Evolutionary conservation across 2,329 filamentous ascomycete genomes (phyloP).

Genomic region (Zopfia rhizophila): DNA sequence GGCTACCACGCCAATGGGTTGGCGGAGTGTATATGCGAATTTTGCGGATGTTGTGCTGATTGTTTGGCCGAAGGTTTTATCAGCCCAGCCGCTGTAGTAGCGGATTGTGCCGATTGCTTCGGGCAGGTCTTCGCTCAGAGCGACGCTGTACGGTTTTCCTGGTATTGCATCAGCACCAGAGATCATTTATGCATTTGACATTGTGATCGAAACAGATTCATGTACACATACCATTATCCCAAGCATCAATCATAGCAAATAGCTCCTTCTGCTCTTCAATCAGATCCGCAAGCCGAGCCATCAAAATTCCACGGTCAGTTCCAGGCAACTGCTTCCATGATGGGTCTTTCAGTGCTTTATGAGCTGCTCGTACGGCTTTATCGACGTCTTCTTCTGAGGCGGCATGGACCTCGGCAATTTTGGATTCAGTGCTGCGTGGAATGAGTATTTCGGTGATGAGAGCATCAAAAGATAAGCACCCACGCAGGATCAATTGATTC

Average conservation of each 20-base stretch:
- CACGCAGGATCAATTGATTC: constrained; percentile 47
- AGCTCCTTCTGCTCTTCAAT: constrained; percentile 37
- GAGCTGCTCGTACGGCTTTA: constrained; percentile 46
- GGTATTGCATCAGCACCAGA: too few species aligned
- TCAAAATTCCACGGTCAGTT: constrained; percentile 31
- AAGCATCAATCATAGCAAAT: constrained; percentile 56
- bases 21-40: constrained; percentile 77
- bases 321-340: constrained; percentile 31
- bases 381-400: constrained; percentile 48
- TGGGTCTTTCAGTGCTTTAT: constrained; percentile 30
- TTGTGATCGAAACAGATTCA: too few species aligned
- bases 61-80: constrained; percentile 78
- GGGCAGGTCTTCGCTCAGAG: constrained; percentile 68
- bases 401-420: constrained; percentile 44
- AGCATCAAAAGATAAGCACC: constrained; percentile 9
- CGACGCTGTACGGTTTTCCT: constrained; percentile 71
- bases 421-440: constrained; percentile 35
- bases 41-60: constrained; percentile 74
- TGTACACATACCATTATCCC: constrained; percentile 75
- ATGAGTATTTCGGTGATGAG: too few species aligned
- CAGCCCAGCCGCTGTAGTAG: constrained; percentile 80
- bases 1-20: constrained; percentile 64
- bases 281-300: constrained; percentile 38
- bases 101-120: constrained; percentile 67
- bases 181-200: too few species aligned